These are phyloP conservation scores for Suillus spraguei DNA, from an alignment of 768 basidiomycete genomes.

Conservation along the genomic window DNA sequence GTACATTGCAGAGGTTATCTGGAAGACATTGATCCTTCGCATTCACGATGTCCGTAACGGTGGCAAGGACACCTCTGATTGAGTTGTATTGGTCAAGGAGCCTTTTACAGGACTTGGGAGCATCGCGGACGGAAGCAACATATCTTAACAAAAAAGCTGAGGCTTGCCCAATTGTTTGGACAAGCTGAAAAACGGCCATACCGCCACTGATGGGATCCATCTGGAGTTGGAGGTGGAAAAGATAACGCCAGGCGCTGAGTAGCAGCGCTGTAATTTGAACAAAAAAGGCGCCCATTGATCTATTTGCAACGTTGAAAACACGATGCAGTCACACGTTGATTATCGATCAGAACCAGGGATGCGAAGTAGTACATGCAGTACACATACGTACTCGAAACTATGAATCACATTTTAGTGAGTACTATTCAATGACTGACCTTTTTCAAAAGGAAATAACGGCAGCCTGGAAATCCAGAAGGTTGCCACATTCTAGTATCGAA, in stretches of 20 bases:
- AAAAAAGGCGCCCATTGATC: background rate
- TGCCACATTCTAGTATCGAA: too few species aligned
- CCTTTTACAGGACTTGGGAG: background rate
- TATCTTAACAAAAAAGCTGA: constrained; percentile 2
- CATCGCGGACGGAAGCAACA: constrained; percentile 1
- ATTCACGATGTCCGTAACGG: background rate
- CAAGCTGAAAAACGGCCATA: constrained; percentile 1
- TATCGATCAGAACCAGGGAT: too few species aligned
- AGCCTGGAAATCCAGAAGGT: too few species aligned
- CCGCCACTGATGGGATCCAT: constrained; percentile 6
- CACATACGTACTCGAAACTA: too few species aligned
- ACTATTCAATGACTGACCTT: too few species aligned
- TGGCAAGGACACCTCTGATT: background rate
- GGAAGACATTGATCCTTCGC: background rate
- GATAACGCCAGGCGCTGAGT: too few species aligned
- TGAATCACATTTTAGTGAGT: too few species aligned
- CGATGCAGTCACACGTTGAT: too few species aligned
- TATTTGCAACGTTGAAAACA: too few species aligned
- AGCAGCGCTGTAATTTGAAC: background rate
- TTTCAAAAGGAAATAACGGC: too few species aligned
- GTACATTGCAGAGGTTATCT: background rate
- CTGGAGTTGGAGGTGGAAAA: too few species aligned
- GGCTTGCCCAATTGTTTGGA: background rate
- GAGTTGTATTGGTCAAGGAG: background rate
- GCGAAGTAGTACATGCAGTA: too few species aligned